These are phyloP conservation scores for Sparassis latifolia DNA, from an alignment of 1,284 basidiomycete species.

Conservation along the genomic window DNA sequence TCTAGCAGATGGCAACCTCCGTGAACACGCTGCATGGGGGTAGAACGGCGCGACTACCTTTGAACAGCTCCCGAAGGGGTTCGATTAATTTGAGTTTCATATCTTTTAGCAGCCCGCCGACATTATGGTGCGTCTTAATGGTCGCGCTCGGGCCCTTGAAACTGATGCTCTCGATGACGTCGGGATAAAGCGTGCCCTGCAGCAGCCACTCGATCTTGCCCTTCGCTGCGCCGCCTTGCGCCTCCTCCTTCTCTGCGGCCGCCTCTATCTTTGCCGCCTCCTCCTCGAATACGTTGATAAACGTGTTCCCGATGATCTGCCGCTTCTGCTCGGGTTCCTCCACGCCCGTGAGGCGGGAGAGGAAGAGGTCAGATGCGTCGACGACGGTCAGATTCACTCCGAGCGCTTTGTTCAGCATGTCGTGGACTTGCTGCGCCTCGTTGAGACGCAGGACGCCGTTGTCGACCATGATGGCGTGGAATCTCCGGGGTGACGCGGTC, in stretches of 20 bases:
- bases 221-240: constrained; percentile 62
- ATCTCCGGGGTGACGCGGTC: constrained; percentile 40
- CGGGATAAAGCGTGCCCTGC: constrained; percentile 98
- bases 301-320: constrained; percentile 99
- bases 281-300: constrained; percentile 95
- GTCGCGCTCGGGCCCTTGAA: constrained; percentile 99
- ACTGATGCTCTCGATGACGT: constrained; percentile 98
- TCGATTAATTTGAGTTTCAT: constrained; percentile 99
- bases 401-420: constrained; percentile 91
- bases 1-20: constrained; percentile 42
- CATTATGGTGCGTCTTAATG: constrained; percentile 99
- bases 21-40: neutral
- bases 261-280: constrained; percentile 91
- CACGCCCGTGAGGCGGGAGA: constrained; percentile 82
- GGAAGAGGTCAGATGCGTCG: constrained; percentile 92
- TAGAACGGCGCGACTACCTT: constrained; percentile 51
- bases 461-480: constrained; percentile 99
- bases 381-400: constrained; percentile 96
- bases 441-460: constrained; percentile 94
- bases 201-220: constrained; percentile 96
- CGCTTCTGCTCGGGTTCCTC: constrained; percentile 98
- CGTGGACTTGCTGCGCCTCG: constrained; percentile 91
- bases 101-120: constrained; percentile 92
- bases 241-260: constrained; percentile 71
- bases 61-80: constrained; percentile 96